These are phyloP conservation scores for Thielaviopsis euricoi DNA, from an alignment of 2,329 filamentous ascomycete species.

Conservation along the genomic window DNA sequence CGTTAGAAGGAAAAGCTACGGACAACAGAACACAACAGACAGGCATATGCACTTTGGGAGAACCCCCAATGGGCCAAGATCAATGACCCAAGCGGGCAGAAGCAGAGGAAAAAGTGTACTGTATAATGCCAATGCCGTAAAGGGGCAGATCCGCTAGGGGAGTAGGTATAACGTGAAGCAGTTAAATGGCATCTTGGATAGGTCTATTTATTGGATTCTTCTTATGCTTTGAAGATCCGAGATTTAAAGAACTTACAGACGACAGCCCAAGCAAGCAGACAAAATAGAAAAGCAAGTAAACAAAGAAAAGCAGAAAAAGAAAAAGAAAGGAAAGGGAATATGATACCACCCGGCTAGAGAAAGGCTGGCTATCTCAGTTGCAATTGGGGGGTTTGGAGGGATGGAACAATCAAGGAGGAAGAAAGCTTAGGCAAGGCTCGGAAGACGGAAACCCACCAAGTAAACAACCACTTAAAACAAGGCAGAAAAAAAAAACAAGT, in stretches of 20 bases:
- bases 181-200: not conserved
- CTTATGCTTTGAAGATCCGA: not conserved
- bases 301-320: slow-evolving; percentile 5
- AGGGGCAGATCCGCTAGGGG: not conserved
- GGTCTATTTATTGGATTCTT: too few relatives aligned
- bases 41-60: too few relatives aligned
- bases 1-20: not conserved
- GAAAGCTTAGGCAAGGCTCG: not conserved
- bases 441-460: too few relatives aligned
- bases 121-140: not conserved
- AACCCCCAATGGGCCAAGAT: too few relatives aligned
- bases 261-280: not conserved
- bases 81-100: too few relatives aligned
- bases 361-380: not conserved
- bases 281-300: too few relatives aligned
- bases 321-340: slow-evolving; percentile 3
- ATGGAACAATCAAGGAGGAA: slow-evolving; percentile 13
- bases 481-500: not conserved
- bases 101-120: too few relatives aligned
- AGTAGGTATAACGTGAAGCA: not conserved
- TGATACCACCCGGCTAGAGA: not conserved
- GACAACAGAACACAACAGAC: not conserved
- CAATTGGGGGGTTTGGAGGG: slow-evolving; percentile 9
- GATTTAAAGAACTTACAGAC: not conserved
- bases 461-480: not conserved